Base-by-base conservation (phyloP, 2,329 filamentous ascomycete genomes). In the Penicillium sp. region DNA sequence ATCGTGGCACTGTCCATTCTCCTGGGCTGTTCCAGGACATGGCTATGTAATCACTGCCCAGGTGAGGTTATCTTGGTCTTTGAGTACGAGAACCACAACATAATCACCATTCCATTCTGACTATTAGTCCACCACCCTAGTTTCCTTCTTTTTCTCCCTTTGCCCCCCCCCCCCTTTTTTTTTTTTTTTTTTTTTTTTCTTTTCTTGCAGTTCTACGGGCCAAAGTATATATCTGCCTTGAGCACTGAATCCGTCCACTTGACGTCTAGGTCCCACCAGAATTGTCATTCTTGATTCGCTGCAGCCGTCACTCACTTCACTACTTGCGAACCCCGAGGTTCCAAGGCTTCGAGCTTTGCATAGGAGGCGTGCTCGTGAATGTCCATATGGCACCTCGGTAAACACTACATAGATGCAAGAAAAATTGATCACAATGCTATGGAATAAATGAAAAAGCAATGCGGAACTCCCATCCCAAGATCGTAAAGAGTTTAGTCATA, bases 401-500 rank as follows among this genome's bases (percentile, higher is more conserved):
- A 6, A 8, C 13, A 12, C 18, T 21, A 39, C 33, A 6, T n/a
- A 39, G 36, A 39, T 21, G 36, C 9, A 21, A 21, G 36, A 39
- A 38, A 21, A 13, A 12, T 39, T 39, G 21, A 39, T 39, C 18
- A 39, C 36, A 39, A 39, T 23, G 36, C 36, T 39, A 39, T 39
- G 36, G 18, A 39, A 39, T 12, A 21, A 12, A 4, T 21, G n/a
- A 33, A 42, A 34, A 45, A 45, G 47, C 38, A 47, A 54, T 48
- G 47, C 45, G 24, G 39, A 59, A 60, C 61, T 61, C 61, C 60
- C 53, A 43, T 54, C 46, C 59, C 61, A 53, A 34, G 56, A 51
- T 62, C 57, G 48, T 64, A 47, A 63, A 64, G 46, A 50, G 54
- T 60, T 39, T 62, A 54, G 41, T 61, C 52, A 55, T 61, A 63